Base-by-base conservation (phyloP, 352 stramenopile species). In the Phytophthora rubi region DNA sequence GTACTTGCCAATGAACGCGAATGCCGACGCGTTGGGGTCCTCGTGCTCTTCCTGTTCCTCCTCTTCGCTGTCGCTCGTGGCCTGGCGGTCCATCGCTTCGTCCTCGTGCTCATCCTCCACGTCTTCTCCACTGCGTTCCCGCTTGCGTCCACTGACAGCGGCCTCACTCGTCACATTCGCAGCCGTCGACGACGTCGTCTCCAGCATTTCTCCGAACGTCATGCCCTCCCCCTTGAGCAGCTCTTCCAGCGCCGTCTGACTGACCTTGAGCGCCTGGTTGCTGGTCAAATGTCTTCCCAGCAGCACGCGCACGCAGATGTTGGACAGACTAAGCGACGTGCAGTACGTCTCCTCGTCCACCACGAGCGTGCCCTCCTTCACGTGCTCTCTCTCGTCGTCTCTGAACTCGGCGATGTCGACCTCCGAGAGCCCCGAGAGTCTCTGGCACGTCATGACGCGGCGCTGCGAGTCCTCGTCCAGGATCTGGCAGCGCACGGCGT, bases 321-420 rank as follows among this genome's bases (percentile, higher is more conserved):
- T 91, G 2, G 88, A 95, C 48, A 95, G 68, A 44, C 70, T 92
- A 3, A 97, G 67, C 64, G 83, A 77, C 53, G 83, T 92, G 65
- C 72, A 80, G 73, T 95, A 95, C 64, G 90, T 92, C 71, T 95
- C 87, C 58, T 92, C 81, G 49, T 95, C 86, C 16, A 94, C 85
- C 61, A 95, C 77, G 18, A 95, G 73, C 37, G 85, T 95, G 52
- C 89, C 89, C 79, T 97, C 90, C 71, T 94, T 94, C 52, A 97
- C 89, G 63, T 96, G 87, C 51, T 92, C 83, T 52, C 88, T 81
- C 48, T 94, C 83, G 65, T 93, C 83, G 57, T 97, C 89, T 28
- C 92, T 77, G 53, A 97, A 97, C 60, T 93, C 85, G 15, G 81
- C 86, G 7, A 96, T 76, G 58, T 97, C 90, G 32, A 96, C 84